Conservation (phyloP, 2,329 filamentous ascomycete genomes). For the Fusarium fracticaudum region DNA sequence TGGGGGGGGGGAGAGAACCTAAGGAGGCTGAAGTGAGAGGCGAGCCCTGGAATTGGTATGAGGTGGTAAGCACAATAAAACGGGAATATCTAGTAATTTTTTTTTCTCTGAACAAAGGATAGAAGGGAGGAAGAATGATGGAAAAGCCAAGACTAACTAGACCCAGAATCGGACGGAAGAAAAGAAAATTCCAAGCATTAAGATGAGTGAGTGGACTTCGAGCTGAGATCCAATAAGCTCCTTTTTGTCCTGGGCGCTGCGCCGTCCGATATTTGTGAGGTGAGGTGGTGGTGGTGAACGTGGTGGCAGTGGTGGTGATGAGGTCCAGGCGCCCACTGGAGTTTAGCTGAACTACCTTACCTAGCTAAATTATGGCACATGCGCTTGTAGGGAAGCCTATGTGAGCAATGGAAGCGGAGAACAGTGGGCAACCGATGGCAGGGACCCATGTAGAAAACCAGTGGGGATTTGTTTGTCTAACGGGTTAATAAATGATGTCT, state of each 20-base stretch:
- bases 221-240: conserved; percentile 11
- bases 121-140: conserved; percentile 13
- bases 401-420: background rate
- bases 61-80: conserved; percentile 11
- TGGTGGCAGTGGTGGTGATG: conserved; percentile 17
- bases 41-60: conserved; percentile 15
- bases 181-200: conserved; percentile 28
- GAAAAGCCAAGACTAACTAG: conserved; percentile 26
- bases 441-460: conserved; percentile 11
- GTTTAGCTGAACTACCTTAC: conserved; percentile 9
- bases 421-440: background rate
- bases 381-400: background rate
- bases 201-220: conserved; percentile 31
- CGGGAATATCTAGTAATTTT: background rate
- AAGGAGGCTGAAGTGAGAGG: conserved; percentile 16
- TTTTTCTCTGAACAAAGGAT: conserved; percentile 6
- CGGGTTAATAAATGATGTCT: background rate
- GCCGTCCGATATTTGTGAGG: conserved; percentile 24
- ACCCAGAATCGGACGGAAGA: conserved; percentile 12
- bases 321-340: conserved; percentile 24
- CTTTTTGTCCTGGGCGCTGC: conserved; percentile 29
- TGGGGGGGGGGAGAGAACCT: conserved; percentile 8
- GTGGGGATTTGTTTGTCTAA: conserved; percentile 8
- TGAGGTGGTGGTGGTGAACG: conserved; percentile 16
- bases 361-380: conserved; percentile 10